Percentiles rank a stretch among this genome's conserved stretches.
Evolutionary conservation across 495 filamentous ascomycete species (phyloP).

Genomic region (Viridothelium virens): DNA sequence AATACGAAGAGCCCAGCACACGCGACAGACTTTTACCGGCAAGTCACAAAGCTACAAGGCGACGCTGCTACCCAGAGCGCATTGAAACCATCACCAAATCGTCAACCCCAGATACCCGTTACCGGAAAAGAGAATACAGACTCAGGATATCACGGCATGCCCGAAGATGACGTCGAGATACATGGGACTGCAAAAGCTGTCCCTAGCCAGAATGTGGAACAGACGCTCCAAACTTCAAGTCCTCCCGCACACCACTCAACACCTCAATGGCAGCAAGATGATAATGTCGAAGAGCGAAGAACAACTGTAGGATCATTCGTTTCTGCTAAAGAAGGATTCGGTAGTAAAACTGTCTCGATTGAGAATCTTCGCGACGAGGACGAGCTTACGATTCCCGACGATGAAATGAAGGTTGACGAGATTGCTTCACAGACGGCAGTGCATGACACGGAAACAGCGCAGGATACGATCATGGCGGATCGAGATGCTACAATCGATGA

Average conservation of each 20-base stretch:
- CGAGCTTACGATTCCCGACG: constrained; percentile 3
- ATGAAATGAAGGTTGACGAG: constrained; percentile 14
- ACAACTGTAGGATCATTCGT: constrained; percentile 57
- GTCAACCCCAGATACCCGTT: background rate
- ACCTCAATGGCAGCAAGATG: constrained; percentile 14
- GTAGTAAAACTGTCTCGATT: constrained; percentile 36
- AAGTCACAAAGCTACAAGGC: constrained; percentile 29
- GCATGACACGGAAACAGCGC: constrained; percentile 12
- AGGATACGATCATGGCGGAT: constrained; percentile 13
- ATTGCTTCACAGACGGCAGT: background rate
- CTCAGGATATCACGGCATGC: constrained; percentile 77
- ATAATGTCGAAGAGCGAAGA: constrained; percentile 33
- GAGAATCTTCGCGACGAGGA: constrained; percentile 17
- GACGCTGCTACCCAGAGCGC: background rate
- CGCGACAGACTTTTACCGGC: constrained; percentile 24
- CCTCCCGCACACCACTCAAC: background rate
- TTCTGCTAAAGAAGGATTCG: constrained; percentile 55
- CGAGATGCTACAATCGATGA: background rate
- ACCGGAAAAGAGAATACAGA: constrained; percentile 40
- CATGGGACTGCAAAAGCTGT: constrained; percentile 23
- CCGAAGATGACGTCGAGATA: constrained; percentile 47
- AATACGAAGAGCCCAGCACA: constrained; percentile 25
- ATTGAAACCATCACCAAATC: background rate
- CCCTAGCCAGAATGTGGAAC: background rate
- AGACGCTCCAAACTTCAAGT: background rate